Evolutionary conservation across 768 basidiomycete genomes (phyloP).

Genomic region (Suillus subaureus): DNA sequence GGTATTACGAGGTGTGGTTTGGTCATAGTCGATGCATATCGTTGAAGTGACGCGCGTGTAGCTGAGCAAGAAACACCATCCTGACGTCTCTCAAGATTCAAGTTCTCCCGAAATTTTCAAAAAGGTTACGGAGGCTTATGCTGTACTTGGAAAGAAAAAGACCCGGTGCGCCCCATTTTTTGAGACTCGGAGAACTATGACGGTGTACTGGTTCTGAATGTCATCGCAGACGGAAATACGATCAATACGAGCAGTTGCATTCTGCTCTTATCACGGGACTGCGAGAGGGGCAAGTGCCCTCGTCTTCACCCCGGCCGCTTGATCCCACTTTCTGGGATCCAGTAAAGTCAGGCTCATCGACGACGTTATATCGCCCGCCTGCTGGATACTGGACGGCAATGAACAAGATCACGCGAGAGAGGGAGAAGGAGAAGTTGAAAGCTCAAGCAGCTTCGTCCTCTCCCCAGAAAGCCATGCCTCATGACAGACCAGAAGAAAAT

Average conservation of each 20-base stretch:
- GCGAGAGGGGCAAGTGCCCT: not conserved
- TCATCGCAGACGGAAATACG: not conserved
- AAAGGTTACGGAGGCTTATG: not conserved
- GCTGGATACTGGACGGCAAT: not conserved
- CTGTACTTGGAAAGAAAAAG: constrained; percentile 3
- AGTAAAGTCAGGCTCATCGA: not conserved
- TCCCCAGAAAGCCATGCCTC: not conserved
- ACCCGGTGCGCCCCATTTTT: not conserved
- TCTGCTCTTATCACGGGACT: not conserved
- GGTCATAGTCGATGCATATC: not conserved
- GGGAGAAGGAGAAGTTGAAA: not conserved
- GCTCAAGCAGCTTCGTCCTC: not conserved
- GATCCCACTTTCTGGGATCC: constrained; percentile 6
- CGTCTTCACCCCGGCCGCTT: not conserved
- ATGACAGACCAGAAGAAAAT: not conserved
- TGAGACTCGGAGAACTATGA: not conserved
- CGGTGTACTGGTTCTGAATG: not conserved
- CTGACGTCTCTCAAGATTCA: constrained; percentile 4
- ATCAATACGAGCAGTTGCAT: constrained; percentile 2
- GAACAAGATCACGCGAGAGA: not conserved
- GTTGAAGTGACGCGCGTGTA: not conserved
- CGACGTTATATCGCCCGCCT: not conserved
- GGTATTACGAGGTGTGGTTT: constrained; percentile 4
- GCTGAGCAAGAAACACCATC: constrained; percentile 3
- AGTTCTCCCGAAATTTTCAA: not conserved